Evolutionary conservation across 2,329 filamentous ascomycete genomes (phyloP).

Genomic region (Rutstroemia sp.): DNA sequence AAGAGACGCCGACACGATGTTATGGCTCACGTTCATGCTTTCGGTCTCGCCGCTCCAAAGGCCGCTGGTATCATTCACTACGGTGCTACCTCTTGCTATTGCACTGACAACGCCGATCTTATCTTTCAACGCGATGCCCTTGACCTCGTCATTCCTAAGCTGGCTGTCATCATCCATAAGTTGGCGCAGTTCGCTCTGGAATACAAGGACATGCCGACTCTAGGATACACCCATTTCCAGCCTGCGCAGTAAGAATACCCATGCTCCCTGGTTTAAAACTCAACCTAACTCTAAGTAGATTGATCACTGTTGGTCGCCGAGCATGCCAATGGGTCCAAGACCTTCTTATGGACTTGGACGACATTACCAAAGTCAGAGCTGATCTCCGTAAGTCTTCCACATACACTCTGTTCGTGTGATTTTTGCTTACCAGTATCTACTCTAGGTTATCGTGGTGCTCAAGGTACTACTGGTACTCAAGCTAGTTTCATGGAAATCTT

Average conservation of each 20-base stretch:
- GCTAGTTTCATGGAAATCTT: constrained; percentile 38
- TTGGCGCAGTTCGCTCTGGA: constrained; percentile 64
- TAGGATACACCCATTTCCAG: constrained; percentile 72
- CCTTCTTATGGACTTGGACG: constrained; percentile 66
- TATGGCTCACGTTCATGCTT: constrained; percentile 56
- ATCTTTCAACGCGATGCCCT: constrained; percentile 64
- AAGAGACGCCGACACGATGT: constrained; percentile 61
- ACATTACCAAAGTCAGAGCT: constrained; percentile 60
- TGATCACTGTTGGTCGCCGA: constrained; percentile 30
- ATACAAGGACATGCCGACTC: constrained; percentile 64
- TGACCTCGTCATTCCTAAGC: constrained; percentile 67
- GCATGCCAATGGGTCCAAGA: constrained; percentile 68
- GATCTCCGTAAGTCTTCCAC: constrained; percentile 30
- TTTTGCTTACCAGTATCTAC: not conserved
- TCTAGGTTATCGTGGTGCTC: constrained; percentile 55
- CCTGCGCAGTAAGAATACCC: constrained; percentile 38
- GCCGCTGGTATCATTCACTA: constrained; percentile 80
- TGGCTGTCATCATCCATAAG: constrained; percentile 72
- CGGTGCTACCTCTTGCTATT: constrained; percentile 35
- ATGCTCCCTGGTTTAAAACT: not conserved
- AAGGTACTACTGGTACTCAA: constrained; percentile 46
- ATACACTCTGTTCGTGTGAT: not conserved
- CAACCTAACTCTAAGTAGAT: constrained; percentile 6
- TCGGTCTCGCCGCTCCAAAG: constrained; percentile 63
- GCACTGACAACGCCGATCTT: constrained; percentile 62